Base-by-base conservation (phyloP, 495 filamentous ascomycete genomes). In the Talaromyces ruber region DNA sequence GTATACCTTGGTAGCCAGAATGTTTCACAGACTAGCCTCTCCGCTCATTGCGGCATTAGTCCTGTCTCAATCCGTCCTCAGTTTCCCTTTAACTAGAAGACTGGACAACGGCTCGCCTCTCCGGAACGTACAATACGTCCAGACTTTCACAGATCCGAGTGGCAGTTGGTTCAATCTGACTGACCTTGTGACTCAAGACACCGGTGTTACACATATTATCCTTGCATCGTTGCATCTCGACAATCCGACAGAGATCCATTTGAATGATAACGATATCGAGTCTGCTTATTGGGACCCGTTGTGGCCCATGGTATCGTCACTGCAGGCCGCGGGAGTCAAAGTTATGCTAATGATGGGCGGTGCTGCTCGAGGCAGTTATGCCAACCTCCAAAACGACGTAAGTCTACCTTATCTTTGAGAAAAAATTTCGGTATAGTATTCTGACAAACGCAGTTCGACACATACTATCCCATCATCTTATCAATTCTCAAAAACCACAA, bases 331-430 rank as follows among this genome's bases (percentile, higher is more conserved):
- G 39, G 89, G 89, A 45, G 78, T 93, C 68, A 86, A 83, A 63
- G 79, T 93, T 43, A 79, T 92, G 66, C 86, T 86, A 61, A 93
- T 95, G 91, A 76, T 95, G 12, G 91, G 91, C 24, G 91, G 91
- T 6, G 90, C 89, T 2, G 90, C 89, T 0, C 77, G 74, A 54
- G 91, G 91, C 3, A 84, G 84, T 18, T 95, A 85, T 68, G 39
- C 61, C 11, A 79, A 82, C 2, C 79, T 93, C 6, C 89, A 91
- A 65, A 75, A 75, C 59, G 72, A 72, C 60, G 72, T 59, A 47
- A 11, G 37, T 55, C 18, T 22, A 8, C 5, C 54, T 34, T 25
- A 14, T 14, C 26, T 21, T 11, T n/a, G n/a, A n/a, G 0, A 18
- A 29, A 55, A 3, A 5, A 2, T 21, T 24, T n/a, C n/a, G 7